phyloP scores from a whole-genome alignment of 225 moss, liverwort and hornwort species.

The Lunularia cruciata region DNA sequence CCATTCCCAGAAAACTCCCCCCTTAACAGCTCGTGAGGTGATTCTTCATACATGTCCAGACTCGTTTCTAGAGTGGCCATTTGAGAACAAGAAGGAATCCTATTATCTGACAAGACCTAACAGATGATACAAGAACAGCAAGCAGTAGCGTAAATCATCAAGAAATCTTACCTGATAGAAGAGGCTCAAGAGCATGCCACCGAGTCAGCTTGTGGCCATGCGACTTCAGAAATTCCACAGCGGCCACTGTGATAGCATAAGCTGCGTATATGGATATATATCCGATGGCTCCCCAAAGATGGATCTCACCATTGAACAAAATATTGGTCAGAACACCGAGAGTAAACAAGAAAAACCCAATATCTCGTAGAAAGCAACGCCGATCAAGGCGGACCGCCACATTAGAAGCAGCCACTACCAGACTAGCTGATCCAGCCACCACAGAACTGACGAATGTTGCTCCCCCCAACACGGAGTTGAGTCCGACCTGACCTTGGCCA shows the following conservation, averaged over 20 bases:
- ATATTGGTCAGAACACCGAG: slow-evolving; percentile 66
- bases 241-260: slow-evolving; percentile 71
- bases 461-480: slow-evolving; percentile 88
- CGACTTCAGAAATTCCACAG: slow-evolving; percentile 67
- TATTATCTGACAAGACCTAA: too few species aligned
- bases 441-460: slow-evolving; percentile 86
- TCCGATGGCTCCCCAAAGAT: slow-evolving; percentile 74
- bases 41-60: too few species aligned
- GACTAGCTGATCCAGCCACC: slow-evolving; percentile 84
- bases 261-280: slow-evolving; percentile 71
- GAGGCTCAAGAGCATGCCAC: slow-evolving; percentile 72
- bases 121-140: too few species aligned
- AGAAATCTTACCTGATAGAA: slow-evolving; percentile 57
- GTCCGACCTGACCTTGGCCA: slow-evolving; percentile 90
- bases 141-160: not conserved
- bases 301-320: slow-evolving; percentile 62
- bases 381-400: slow-evolving; percentile 60
- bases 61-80: too few species aligned
- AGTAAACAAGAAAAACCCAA: slow-evolving; percentile 82
- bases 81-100: too few species aligned
- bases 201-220: slow-evolving; percentile 50
- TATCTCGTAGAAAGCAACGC: slow-evolving; percentile 81
- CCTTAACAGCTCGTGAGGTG: too few species aligned
- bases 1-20: too few species aligned
- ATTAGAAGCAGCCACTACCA: slow-evolving; percentile 62